Conservation (phyloP, 2,329 filamentous ascomycete genomes). For the Rutstroemia sp. region DNA sequence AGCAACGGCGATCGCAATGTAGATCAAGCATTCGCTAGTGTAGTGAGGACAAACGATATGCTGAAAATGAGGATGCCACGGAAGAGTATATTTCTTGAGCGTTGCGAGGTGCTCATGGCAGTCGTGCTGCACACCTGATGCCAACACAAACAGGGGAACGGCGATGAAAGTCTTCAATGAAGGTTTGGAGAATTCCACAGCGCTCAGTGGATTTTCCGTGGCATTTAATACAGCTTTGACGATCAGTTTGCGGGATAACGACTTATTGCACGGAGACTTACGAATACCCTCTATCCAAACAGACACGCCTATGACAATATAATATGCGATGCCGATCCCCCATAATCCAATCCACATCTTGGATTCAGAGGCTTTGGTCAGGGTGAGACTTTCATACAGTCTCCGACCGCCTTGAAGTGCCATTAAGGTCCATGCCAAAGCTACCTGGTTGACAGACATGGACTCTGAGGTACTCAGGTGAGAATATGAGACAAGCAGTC, state of each 20-base stretch:
- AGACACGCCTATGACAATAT: constrained; percentile 63
- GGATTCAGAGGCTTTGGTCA: constrained; percentile 57
- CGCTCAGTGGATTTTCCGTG: neutral
- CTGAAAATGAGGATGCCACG: constrained; percentile 63
- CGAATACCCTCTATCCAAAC: constrained; percentile 79
- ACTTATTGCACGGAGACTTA: constrained; percentile 34
- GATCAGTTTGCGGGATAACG: constrained; percentile 14
- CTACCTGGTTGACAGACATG: constrained; percentile 56
- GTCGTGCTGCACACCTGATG: constrained; percentile 66
- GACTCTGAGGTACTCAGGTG: constrained; percentile 17
- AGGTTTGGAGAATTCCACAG: constrained; percentile 22
- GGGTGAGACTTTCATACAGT: constrained; percentile 63
- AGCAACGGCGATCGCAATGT: constrained; percentile 67
- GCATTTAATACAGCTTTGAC: constrained; percentile 19
- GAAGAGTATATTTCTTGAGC: constrained; percentile 77
- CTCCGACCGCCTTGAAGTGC: constrained; percentile 66
- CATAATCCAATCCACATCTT: constrained; percentile 85
- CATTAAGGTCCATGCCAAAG: constrained; percentile 66
- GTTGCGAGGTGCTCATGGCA: constrained; percentile 64
- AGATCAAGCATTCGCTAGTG: constrained; percentile 78
- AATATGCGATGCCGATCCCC: constrained; percentile 71
- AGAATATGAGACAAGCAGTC: constrained; percentile 36
- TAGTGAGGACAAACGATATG: constrained; percentile 82
- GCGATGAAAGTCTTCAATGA: constrained; percentile 46
- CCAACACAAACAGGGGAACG: constrained; percentile 58